Evolutionary conservation across 1,284 basidiomycete species (phyloP), one percentile per base, ranked within the genome.

Genomic region (Malassezia japonica): DNA sequence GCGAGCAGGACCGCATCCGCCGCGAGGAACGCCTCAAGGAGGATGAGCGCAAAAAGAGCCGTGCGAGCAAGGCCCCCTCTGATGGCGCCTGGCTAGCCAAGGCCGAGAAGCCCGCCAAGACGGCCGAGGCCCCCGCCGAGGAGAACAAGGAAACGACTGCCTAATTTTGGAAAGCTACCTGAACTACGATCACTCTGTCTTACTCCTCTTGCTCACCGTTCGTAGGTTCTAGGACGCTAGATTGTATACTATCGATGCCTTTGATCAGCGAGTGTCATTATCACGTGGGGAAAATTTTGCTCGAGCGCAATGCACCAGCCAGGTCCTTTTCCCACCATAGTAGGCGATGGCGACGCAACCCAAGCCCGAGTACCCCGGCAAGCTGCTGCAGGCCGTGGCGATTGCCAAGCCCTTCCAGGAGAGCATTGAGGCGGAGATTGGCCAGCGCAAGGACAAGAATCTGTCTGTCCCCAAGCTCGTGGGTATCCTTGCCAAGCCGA

Each of bases 401-500:
- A 68, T 72, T 36, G 66, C 66, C 6, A 61, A 59, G 23, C 70
- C 70, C 0, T 72, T 67, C 55, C 58, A 67, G 43, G 59, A 62
- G 32, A 55, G 50, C 8, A 72, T 65, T 42, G 51, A 61, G 38
- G 37, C 43, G 4, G 61, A 63, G 24, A 49, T 63, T 31, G 31
- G 49, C 7, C 34, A 43, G 31, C 65, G 65, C 46, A 64, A 62
- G 49, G 55, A 58, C 16, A 42, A 48, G 36, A 16, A 37, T 20
- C 44, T 47, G 10, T 18, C 38, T 16, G 39, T 48, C 12, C 87
- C 89, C 5, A 87, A 83, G 68, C 79, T 98, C 21, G 84, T 96
- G 48, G 92, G 91, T 8, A 94, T 96, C 63, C 79, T 98, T 23
- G 85, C 87, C 1, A 94, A 89, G 1, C 81, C 83, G 0, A 84